Evolutionary conservation across 2,329 filamentous ascomycete species (phyloP).

Genomic region (Dactylellina leptospora): DNA sequence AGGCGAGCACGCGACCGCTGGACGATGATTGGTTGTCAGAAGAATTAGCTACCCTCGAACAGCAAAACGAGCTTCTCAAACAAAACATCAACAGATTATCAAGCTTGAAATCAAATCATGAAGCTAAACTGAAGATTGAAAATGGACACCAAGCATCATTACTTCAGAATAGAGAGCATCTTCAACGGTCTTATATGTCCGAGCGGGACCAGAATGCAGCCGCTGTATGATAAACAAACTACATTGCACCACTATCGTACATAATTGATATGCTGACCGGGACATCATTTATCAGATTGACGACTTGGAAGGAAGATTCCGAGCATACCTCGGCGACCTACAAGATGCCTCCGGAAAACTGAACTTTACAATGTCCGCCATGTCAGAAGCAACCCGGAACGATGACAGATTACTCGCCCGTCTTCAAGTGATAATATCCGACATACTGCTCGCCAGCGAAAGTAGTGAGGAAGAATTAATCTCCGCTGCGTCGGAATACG

Average conservation of each 20-base stretch:
- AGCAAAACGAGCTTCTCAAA: conserved; percentile 42
- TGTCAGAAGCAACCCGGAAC: conserved; percentile 40
- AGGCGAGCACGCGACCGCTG: conserved; percentile 17
- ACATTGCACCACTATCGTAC: too few relatives aligned
- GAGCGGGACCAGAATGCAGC: conserved; percentile 45
- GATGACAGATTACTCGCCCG: conserved; percentile 49
- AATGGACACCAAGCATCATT: conserved; percentile 17
- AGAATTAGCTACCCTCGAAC: conserved; percentile 28
- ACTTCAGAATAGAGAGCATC: conserved; percentile 28
- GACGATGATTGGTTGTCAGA: conserved; percentile 21
- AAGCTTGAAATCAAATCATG: conserved; percentile 28
- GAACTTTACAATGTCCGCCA: conserved; percentile 45
- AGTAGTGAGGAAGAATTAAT: conserved; percentile 31
- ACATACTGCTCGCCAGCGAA: conserved; percentile 41
- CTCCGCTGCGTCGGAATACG: conserved; percentile 31
- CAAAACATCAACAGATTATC: conserved; percentile 23
- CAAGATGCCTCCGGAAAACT: conserved; percentile 41
- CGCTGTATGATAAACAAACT: too few relatives aligned
- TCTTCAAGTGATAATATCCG: conserved; percentile 37
- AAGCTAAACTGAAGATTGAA: conserved; percentile 30
- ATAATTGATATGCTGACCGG: not conserved
- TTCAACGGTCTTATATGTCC: conserved; percentile 40
- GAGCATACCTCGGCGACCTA: conserved; percentile 25
- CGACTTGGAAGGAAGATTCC: conserved; percentile 40
- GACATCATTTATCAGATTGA: conserved; percentile 18